Percentiles rank a stretch among this genome's conserved stretches.
Conservation (phyloP, 1,284 basidiomycete species). For the Clitocybe nebularis region DNA sequence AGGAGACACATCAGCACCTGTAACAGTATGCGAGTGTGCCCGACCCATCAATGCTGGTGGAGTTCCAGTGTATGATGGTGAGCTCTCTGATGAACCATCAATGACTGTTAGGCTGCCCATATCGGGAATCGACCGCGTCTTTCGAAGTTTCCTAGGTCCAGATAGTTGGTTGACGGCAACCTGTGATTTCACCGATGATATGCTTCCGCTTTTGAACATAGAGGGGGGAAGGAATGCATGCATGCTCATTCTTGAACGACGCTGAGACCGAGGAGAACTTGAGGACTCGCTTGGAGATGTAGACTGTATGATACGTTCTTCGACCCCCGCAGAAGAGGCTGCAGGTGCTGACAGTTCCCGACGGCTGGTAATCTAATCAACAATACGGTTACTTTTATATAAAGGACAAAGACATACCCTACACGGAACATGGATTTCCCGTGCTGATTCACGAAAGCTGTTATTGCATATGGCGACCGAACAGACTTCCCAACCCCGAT, state of each 20-base stretch:
- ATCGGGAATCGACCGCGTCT: constrained; percentile 69
- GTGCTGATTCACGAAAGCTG: constrained; percentile 73
- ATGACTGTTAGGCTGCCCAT: constrained; percentile 34
- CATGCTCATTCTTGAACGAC: constrained; percentile 65
- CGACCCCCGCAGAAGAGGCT: constrained; percentile 33
- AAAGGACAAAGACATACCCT: constrained; percentile 45
- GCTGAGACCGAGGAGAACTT: constrained; percentile 36
- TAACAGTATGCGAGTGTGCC: constrained; percentile 74
- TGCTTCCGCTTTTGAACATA: constrained; percentile 41
- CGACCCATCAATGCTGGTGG: constrained; percentile 41
- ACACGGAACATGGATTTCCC: constrained; percentile 72
- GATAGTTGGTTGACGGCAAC: constrained; percentile 25
- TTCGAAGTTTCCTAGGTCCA: constrained; percentile 51
- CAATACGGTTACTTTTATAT: not conserved
- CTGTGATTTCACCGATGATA: constrained; percentile 23
- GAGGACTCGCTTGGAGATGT: constrained; percentile 27
- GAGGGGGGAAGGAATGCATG: constrained; percentile 54
- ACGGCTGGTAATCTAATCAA: constrained; percentile 33
- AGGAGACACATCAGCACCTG: constrained; percentile 59
- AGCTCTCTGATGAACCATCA: constrained; percentile 10
- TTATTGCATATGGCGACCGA: constrained; percentile 75
- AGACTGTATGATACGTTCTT: constrained; percentile 27
- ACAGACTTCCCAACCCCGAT: constrained; percentile 61
- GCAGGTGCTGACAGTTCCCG: constrained; percentile 55
- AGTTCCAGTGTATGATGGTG: constrained; percentile 13